These are phyloP conservation scores for Purshia tridentata DNA, from an alignment of 306 rosid genomes.

Conservation along the genomic window DNA sequence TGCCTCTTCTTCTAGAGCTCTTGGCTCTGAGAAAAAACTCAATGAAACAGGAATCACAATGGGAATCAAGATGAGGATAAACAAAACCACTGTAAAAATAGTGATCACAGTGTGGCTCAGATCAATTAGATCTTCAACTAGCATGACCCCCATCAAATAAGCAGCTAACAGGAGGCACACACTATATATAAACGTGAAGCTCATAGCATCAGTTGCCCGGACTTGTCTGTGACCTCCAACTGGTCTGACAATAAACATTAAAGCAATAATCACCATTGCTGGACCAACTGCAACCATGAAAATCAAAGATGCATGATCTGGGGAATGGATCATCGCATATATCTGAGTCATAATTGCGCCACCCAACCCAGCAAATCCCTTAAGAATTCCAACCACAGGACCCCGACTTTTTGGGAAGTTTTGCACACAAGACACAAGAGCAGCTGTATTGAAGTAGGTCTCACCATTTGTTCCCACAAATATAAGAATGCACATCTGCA, in stretches of 20 bases:
- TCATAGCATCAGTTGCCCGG: constrained; percentile 49
- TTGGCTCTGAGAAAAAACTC: constrained; percentile 37
- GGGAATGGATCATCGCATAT: constrained; percentile 63
- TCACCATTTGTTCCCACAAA: constrained; percentile 94
- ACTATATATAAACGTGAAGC: constrained; percentile 65
- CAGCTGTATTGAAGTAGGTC: constrained; percentile 91
- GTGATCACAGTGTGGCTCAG: constrained; percentile 47
- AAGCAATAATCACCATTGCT: constrained; percentile 57
- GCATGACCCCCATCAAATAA: constrained; percentile 87
- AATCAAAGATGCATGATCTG: constrained; percentile 68
- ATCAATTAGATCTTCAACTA: constrained; percentile 64
- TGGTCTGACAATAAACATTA: constrained; percentile 80
- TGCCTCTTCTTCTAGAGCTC: constrained; percentile 57
- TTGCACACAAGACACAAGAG: constrained; percentile 87
- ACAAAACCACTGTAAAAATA: constrained; percentile 51
- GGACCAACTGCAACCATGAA: constrained; percentile 96
- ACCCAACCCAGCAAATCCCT: constrained; percentile 92
- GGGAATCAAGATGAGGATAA: constrained; percentile 58
- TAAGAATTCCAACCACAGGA: constrained; percentile 86
- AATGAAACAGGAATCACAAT: constrained; percentile 58
- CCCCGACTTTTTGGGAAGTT: constrained; percentile 96
- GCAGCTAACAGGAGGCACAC: constrained; percentile 85
- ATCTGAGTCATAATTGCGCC: constrained; percentile 96
- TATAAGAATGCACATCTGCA: constrained; percentile 88
- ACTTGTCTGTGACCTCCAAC: constrained; percentile 88